Conservation (phyloP, 208 protist genomes). For the Acanthamoeba lugdunensis region DNA sequence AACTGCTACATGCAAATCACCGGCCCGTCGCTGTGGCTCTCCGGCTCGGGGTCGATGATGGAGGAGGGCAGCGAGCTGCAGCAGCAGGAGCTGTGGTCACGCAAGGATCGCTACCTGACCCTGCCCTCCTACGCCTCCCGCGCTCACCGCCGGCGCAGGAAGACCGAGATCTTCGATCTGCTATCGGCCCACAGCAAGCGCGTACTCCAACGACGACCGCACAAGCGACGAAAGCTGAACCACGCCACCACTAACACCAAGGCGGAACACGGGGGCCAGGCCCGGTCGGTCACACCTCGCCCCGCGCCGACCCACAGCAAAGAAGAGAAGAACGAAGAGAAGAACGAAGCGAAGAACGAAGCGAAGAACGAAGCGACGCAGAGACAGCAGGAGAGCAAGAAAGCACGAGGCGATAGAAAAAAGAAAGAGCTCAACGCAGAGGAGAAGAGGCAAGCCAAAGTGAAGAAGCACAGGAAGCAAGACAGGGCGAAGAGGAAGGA, state of each 20-base stretch:
- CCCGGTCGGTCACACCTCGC: too few relatives aligned
- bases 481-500: slow-evolving; percentile 7
- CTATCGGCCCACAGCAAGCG: neutral
- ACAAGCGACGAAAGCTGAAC: neutral
- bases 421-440: neutral
- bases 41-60: slow-evolving; percentile 44
- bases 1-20: slow-evolving; percentile 75
- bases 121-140: slow-evolving; percentile 33
- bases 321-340: slow-evolving; percentile 10
- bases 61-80: slow-evolving; percentile 52
- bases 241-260: neutral
- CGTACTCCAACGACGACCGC: neutral
- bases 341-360: neutral
- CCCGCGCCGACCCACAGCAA: neutral
- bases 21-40: slow-evolving; percentile 23
- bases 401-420: neutral
- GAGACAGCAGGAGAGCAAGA: neutral
- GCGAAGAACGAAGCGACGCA: neutral
- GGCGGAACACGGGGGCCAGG: neutral
- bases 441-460: neutral
- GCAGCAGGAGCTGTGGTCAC: slow-evolving; percentile 59
- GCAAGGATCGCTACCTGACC: slow-evolving; percentile 32
- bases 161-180: neutral
- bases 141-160: neutral
- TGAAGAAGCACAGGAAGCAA: neutral